Conservation (phyloP, 1,139 yeast genomes). For the Pichia sp. region DNA sequence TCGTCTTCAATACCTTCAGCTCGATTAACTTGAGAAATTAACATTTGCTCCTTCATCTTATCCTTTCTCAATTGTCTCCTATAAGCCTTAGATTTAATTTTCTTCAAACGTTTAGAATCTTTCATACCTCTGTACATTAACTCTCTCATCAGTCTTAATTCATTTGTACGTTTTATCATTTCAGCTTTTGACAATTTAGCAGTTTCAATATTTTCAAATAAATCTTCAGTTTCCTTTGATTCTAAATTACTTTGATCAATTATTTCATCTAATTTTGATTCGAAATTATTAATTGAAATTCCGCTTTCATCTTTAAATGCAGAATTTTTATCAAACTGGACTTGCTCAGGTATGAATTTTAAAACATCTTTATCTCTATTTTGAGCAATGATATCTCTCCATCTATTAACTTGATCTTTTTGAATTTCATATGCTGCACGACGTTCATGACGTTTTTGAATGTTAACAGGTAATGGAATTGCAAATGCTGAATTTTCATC, state of each 20-base stretch:
- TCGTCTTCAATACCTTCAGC: conserved; percentile 47
- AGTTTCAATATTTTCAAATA: conserved; percentile 82
- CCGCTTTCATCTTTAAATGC: conserved; percentile 45
- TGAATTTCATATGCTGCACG: conserved; percentile 87
- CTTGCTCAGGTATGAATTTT: conserved; percentile 54
- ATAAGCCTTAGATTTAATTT: conserved; percentile 87
- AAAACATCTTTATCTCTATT: conserved; percentile 82
- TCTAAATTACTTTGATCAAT: conserved; percentile 65
- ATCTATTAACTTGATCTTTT: conserved; percentile 76
- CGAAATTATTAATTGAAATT: conserved; percentile 55
- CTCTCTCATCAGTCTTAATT: conserved; percentile 87
- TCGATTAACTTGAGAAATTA: conserved; percentile 35
- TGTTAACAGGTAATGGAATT: conserved; percentile 79
- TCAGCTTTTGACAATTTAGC: conserved; percentile 80
- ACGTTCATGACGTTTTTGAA: conserved; percentile 82
- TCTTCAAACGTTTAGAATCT: conserved; percentile 83
- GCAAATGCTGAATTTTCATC: conserved; percentile 46
- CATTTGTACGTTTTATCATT: conserved; percentile 66
- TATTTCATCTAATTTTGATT: conserved; percentile 55
- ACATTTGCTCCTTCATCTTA: conserved; percentile 56
- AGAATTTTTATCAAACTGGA: conserved; percentile 40
- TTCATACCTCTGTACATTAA: conserved; percentile 93
- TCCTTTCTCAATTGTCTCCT: conserved; percentile 85
- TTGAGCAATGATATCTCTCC: conserved; percentile 78
- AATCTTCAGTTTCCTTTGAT: conserved; percentile 61